Percentiles rank a stretch among this genome's conserved stretches.
Evolutionary conservation across 352 stramenopile species (phyloP).

Genomic region (Phytopythium montanum): DNA sequence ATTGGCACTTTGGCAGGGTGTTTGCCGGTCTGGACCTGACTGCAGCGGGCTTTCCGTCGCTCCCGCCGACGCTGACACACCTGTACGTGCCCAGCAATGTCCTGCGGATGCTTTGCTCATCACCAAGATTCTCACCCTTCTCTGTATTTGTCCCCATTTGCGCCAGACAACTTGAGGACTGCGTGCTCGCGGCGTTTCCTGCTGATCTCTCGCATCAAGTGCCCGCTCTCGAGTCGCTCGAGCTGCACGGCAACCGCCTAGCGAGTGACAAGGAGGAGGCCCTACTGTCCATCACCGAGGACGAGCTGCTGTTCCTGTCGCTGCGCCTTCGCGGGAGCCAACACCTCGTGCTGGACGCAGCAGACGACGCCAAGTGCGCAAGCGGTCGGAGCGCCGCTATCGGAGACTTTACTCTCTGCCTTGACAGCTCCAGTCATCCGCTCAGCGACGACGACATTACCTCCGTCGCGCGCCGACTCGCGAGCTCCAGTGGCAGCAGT

Average conservation of each 20-base stretch:
- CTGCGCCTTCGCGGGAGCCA: slow-evolving; percentile 5
- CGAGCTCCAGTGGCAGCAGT: not conserved
- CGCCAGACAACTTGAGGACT: slow-evolving; percentile 16
- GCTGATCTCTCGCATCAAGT: slow-evolving; percentile 13
- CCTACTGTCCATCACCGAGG: slow-evolving; percentile 15
- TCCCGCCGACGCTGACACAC: slow-evolving; percentile 17
- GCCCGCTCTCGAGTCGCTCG: slow-evolving; percentile 19
- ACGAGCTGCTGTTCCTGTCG: slow-evolving; percentile 15
- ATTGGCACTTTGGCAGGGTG: slow-evolving; percentile 7
- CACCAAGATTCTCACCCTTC: not conserved
- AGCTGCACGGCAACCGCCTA: slow-evolving; percentile 11
- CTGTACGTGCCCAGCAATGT: slow-evolving; percentile 4
- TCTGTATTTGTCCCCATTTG: not conserved
- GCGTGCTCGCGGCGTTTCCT: slow-evolving; percentile 16
- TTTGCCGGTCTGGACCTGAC: slow-evolving; percentile 36
- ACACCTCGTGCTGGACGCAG: not conserved
- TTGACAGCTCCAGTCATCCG: not conserved
- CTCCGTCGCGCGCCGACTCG: not conserved
- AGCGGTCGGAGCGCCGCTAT: slow-evolving; percentile 13
- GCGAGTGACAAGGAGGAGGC: not conserved
- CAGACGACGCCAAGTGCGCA: not conserved
- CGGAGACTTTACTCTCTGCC: slow-evolving; percentile 16
- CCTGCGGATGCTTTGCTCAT: not conserved
- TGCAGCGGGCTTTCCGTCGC: slow-evolving; percentile 14
- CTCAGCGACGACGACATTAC: not conserved